Base-by-base conservation (phyloP, 1,284 basidiomycete species). In the Thelephora terrestris region DNA sequence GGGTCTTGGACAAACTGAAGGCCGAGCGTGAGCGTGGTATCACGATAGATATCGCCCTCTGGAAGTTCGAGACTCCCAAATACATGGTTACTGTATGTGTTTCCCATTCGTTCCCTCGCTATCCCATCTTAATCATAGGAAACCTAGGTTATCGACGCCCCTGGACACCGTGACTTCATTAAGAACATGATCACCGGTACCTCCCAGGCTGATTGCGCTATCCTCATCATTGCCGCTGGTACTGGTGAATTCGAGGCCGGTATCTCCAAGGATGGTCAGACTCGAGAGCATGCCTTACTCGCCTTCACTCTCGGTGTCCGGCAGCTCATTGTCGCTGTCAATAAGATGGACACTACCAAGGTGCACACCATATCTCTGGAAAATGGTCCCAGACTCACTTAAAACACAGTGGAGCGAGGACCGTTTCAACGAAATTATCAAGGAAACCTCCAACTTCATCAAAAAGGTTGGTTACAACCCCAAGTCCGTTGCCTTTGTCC, bases 401-500 rank as follows among this genome's bases (percentile, higher is more conserved):
- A 45, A 50, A 51, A 32, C 59, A 54, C 61, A 93, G 90, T 97
- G 92, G 92, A 91, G 86, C 62, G 94, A 98, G 81, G 90, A 93
- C 70, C 95, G 96, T 67, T 99, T 95, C 91, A 92, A 95, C 74
- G 95, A 99, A 88, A 99, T 99, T 65, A 74, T 99, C 77, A 98
- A 98, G 81, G 96, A 99, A 78, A 93, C 93, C 51, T 93, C 91
- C 64, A 86, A 78, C 73, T 99, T 99, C 85, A 97, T 99, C 76
- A 99, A 99, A 86, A 99, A 99, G 86, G 95, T 99, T 70, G 95
- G 95, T 56, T 99, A 95, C 86, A 98, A 99, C 87, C 95, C 96
- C 71, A 97, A 97, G 84, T 68, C 82, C 50, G 94, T 99, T 59
- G 81, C 95, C 59, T 99, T 99, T 78, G 96, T 99, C 59, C 95